phyloP scores from a whole-genome alignment of 768 basidiomycete species.

The Paxillus ammoniavirescens region DNA sequence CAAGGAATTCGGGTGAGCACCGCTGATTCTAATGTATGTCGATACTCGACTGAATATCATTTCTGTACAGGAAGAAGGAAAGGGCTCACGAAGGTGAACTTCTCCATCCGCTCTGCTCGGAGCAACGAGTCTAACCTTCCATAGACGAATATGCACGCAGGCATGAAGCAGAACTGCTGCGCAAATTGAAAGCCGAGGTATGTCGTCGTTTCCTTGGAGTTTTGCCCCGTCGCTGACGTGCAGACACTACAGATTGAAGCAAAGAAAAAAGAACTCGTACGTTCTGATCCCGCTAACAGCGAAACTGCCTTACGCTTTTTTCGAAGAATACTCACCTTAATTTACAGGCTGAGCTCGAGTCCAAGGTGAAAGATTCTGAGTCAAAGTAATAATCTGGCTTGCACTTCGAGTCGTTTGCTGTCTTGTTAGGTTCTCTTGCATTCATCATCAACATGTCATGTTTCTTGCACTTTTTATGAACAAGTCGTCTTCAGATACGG shows the following conservation, averaged over 20 bases:
- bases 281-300: slow-evolving; percentile 15
- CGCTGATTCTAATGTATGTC: neutral
- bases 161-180: slow-evolving; percentile 56
- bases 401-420: neutral
- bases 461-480: neutral
- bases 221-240: neutral
- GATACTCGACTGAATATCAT: neutral
- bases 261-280: slow-evolving; percentile 33
- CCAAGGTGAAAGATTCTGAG: slow-evolving; percentile 21
- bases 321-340: slow-evolving; percentile 11
- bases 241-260: slow-evolving; percentile 24
- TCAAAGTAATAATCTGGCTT: slow-evolving; percentile 17
- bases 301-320: slow-evolving; percentile 11
- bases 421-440: neutral
- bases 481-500: neutral
- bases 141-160: slow-evolving; percentile 63
- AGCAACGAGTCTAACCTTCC: neutral
- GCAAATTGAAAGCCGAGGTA: slow-evolving; percentile 60
- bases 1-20: slow-evolving; percentile 57
- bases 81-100: slow-evolving; percentile 61
- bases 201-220: slow-evolving; percentile 11
- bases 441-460: slow-evolving; percentile 1
- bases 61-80: slow-evolving; percentile 60
- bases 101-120: slow-evolving; percentile 12
- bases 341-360: slow-evolving; percentile 30